A percentile compares a stretch with the other conserved stretches of the same genome.
These are phyloP conservation scores for Daldinia sp. DNA, from an alignment of 2,329 filamentous ascomycete genomes.

Conservation along the genomic window DNA sequence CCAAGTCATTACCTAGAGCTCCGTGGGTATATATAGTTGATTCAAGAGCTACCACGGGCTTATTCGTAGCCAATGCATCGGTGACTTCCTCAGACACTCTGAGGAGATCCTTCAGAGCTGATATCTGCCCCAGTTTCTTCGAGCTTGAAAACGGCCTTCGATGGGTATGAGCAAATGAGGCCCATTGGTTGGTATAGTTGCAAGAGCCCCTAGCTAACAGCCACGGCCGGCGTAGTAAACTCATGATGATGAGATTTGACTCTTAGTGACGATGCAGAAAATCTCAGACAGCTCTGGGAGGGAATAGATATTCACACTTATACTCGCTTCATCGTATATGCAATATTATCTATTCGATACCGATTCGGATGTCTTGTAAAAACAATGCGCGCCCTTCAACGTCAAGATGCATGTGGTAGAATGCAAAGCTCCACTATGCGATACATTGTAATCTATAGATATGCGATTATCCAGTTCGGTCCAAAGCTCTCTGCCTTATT, in stretches of 20 bases:
- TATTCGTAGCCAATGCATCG: conserved; percentile 78
- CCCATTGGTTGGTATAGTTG: conserved; percentile 19
- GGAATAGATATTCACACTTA: not conserved
- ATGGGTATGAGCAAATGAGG: conserved; percentile 4
- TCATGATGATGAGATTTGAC: not conserved
- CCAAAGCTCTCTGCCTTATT: too few relatives aligned
- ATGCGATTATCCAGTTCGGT: not conserved
- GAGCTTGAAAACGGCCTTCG: conserved; percentile 36
- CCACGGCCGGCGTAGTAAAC: conserved; percentile 1
- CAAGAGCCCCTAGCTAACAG: conserved; percentile 16
- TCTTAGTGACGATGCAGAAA: not conserved
- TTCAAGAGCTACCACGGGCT: conserved; percentile 91
- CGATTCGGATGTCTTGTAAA: conserved; percentile 24
- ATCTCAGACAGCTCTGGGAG: not conserved
- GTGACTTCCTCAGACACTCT: conserved; percentile 84
- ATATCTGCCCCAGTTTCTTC: conserved; percentile 30
- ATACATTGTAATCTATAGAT: not conserved
- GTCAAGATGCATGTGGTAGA: conserved; percentile 10
- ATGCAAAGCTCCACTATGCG: conserved; percentile 20
- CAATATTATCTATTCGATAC: not conserved
- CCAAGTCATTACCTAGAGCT: conserved; percentile 76
- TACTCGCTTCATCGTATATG: conserved; percentile 12
- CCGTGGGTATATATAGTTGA: conserved; percentile 98
- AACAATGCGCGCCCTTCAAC: conserved; percentile 32
- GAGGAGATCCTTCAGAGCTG: conserved; percentile 64